phyloP scores from a whole-genome alignment of 2,329 filamentous ascomycete species.

The Metarhizium robertsii region DNA sequence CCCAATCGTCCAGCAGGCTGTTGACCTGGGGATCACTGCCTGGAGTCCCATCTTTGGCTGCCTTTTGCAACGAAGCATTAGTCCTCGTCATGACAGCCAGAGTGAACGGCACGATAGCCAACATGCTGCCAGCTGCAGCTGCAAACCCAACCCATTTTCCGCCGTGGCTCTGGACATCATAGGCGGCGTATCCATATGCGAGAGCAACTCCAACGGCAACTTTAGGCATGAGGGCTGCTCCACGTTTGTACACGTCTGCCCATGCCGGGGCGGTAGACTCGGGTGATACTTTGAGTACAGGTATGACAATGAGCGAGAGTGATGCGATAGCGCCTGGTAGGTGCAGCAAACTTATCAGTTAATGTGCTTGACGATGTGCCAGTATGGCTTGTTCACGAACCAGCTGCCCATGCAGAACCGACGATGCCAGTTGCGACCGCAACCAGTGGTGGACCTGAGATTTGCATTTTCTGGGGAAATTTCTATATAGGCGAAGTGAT shows the following conservation, averaged over 20 bases:
- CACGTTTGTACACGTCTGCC: conserved; percentile 27
- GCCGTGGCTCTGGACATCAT: conserved; percentile 17
- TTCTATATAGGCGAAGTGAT: too few species aligned
- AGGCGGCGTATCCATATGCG: conserved; percentile 27
- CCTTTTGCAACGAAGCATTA: conserved; percentile 22
- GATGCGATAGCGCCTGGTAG: conserved; percentile 24
- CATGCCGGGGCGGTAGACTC: conserved; percentile 24
- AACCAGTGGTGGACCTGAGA: conserved; percentile 20
- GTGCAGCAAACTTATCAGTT: not conserved
- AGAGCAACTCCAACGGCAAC: conserved; percentile 21
- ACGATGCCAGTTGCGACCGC: conserved; percentile 28
- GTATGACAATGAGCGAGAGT: conserved; percentile 26
- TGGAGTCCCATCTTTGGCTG: conserved; percentile 12
- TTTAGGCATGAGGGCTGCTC: conserved; percentile 27
- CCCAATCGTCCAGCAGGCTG: conserved; percentile 14
- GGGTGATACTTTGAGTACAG: conserved; percentile 19
- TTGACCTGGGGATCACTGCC: conserved; percentile 10
- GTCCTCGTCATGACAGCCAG: conserved; percentile 26
- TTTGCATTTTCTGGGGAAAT: conserved; percentile 9
- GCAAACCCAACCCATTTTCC: conserved; percentile 24
- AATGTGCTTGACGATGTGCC: not conserved
- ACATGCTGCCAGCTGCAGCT: conserved; percentile 21
- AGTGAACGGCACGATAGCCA: conserved; percentile 31
- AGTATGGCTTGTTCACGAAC: conserved; percentile 11
- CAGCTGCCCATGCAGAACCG: conserved; percentile 28